Evolutionary conservation across 148 eudicot species (phyloP), one percentile per base, ranked within the genome.

Genomic region (Pouteria glomerata): DNA sequence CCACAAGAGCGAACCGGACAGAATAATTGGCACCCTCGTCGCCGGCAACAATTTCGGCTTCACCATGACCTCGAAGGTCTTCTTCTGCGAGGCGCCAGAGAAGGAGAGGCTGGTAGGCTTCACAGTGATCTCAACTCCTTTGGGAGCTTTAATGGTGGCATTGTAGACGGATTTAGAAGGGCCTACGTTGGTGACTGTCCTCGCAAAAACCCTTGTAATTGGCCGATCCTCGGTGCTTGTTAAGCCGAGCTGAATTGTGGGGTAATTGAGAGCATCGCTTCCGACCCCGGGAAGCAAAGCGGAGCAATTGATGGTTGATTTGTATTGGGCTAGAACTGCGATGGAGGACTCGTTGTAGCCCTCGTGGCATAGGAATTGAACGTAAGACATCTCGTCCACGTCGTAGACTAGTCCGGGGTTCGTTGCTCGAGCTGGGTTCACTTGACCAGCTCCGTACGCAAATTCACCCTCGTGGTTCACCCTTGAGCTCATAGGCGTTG

Each of bases 351-450:
- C 89, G 6, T 63, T 74, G 65, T 90, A 90, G 31, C 90, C 90
- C 59, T 93, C 98, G 3, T 71, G 81, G 66, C 98, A 93, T 11
- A 93, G 86, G 47, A 93, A 93, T 47, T 89, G 94, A n/a, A 93
- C 50, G 69, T 93, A 90, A 5, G 92, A 78, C 57, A 89, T 77
- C 48, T 82, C 90, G 35, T 93, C 89, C 90, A 90, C 84, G 86
- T 93, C 89, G 58, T 93, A 93, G 66, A 93, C 59, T 68, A 93
- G 66, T 44, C 98, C 98, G 4, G 98, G 98, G 80, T 77, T 88
- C 33, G 61, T 29, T 41, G 98, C 98, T 82, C 56, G 85, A 14
- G 57, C 78, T 12, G 98, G 96, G 53, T 85, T 86, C 52, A 90
- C 75, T 83, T 93, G 98, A 45, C 98, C 98, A 35, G 89, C 82